A percentile compares a stretch with the other conserved stretches of the same genome.
These are phyloP conservation scores for Pseudoperonospora humuli DNA, from an alignment of 352 stramenopile genomes.

Conservation along the genomic window DNA sequence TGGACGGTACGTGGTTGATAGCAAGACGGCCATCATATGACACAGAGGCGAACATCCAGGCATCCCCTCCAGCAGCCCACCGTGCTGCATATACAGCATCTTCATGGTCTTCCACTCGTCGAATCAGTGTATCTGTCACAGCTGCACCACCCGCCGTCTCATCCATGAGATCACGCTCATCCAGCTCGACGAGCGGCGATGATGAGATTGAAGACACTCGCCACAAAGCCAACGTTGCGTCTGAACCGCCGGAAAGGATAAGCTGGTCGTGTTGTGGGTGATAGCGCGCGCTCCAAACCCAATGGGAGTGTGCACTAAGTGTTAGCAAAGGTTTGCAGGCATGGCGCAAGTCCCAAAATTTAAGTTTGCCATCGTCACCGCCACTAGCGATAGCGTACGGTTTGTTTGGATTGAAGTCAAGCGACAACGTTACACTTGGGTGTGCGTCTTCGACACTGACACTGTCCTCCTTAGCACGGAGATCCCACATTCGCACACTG, in stretches of 20 bases:
- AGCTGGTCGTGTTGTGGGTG: slow-evolving; percentile 99
- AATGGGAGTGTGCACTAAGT: slow-evolving; percentile 91
- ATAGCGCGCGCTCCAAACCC: slow-evolving; percentile 88
- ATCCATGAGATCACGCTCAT: slow-evolving; percentile 72
- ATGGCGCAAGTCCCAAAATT: slow-evolving; percentile 96
- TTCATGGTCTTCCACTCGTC: slow-evolving; percentile 91
- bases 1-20: slow-evolving; percentile 95
- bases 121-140: slow-evolving; percentile 66
- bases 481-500: slow-evolving; percentile 70
- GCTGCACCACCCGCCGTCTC: slow-evolving; percentile 46
- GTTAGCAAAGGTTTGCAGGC: slow-evolving; percentile 68
- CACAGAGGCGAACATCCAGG: slow-evolving; percentile 94
- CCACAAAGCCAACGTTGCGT: slow-evolving; percentile 93
- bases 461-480: slow-evolving; percentile 36
- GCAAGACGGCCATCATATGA: slow-evolving; percentile 93
- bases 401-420: slow-evolving; percentile 99
- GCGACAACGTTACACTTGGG: slow-evolving; percentile 48
- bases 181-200: slow-evolving; percentile 91
- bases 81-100: slow-evolving; percentile 89
- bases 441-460: slow-evolving; percentile 57
- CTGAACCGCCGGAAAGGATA: slow-evolving; percentile 89
- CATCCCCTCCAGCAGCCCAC: slow-evolving; percentile 89
- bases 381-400: slow-evolving; percentile 86
- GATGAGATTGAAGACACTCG: slow-evolving; percentile 94
- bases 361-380: slow-evolving; percentile 92